Percentiles rank a stretch among this genome's conserved stretches.
Conservation (phyloP, 1,284 basidiomycete species). For the Filobasidium uniguttulatum region DNA sequence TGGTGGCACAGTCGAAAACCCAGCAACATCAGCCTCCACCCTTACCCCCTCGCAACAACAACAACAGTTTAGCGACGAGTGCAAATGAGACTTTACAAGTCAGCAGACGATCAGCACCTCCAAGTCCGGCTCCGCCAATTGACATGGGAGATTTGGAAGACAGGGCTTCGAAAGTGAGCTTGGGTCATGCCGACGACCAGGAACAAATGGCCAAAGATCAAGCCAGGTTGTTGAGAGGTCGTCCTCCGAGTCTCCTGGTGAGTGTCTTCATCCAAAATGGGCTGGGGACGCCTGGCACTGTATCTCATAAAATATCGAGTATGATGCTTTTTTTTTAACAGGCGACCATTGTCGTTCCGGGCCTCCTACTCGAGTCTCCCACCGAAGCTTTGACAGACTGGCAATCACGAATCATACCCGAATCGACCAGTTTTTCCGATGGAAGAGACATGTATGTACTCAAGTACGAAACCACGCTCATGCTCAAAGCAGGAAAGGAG, state of each 20-base stretch:
- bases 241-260: slow-evolving; percentile 34
- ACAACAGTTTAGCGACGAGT: too few relatives aligned
- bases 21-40: too few relatives aligned
- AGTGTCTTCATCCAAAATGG: slow-evolving; percentile 7
- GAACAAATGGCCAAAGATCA: slow-evolving; percentile 7
- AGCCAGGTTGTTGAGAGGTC: slow-evolving; percentile 16
- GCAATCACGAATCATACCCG: slow-evolving; percentile 17
- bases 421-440: slow-evolving; percentile 17
- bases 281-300: background rate
- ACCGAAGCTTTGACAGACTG: slow-evolving; percentile 38
- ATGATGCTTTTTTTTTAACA: slow-evolving; percentile 6
- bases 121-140: background rate
- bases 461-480: slow-evolving; percentile 34
- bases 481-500: slow-evolving; percentile 38
- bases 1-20: too few relatives aligned
- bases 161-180: background rate
- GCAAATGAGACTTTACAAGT: too few relatives aligned
- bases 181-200: slow-evolving; percentile 5
- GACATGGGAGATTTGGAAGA: background rate
- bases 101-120: too few relatives aligned
- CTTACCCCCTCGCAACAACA: too few relatives aligned
- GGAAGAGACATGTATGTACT: slow-evolving; percentile 38
- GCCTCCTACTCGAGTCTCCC: slow-evolving; percentile 36
- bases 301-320: background rate
- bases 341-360: slow-evolving; percentile 40